Evolutionary conservation across 1,139 yeast species (phyloP), one percentile per base, ranked within the genome.

Genomic region (Neolecta irregularis): DNA sequence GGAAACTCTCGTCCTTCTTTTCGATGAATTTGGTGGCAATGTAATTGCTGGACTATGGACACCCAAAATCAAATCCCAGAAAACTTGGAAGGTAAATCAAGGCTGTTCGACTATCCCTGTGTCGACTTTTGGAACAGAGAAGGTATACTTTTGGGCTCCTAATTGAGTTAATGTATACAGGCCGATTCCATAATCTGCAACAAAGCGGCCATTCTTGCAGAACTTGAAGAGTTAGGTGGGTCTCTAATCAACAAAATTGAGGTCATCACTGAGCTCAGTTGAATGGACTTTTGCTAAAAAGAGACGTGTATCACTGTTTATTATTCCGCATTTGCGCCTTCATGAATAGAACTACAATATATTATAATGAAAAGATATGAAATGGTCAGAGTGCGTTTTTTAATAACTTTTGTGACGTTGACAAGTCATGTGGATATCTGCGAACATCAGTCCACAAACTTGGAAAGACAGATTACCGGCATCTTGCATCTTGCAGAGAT

Each of bases 21-120:
- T 46, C 35, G 35, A 45, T 17, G 59, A 54, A 23, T 39, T 57
- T 16, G 36, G 37, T 4, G 40, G 35, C 16, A 43, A 48, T 46
- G 72, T 75, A 6, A 67, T 85, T 40, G 69, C 85, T 16, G 96
- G 94, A 2, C 60, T 85, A 36, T 74, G 88, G 60, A 71, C 77
- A 39, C 93, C 93, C 3, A 60, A 67, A 6, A 59, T 68, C 16
- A 51, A 66, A 42, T 57, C 65, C 33, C 60, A 61, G 31, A 61
- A 62, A 41, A 72, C 69, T 56, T 83, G 83, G 58, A 74, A 75
- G 50, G 93, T 78, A 19, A 80, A 76, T 46, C 58, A 78, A 44
- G 92, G 85, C 18, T 74, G 72, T 48, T 77, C 81, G 46, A 67
- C 75, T 34, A 67, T 67, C 50, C 93, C 93, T 1, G 56, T 64